These are phyloP conservation scores for Capsicum rhomboideum DNA, from an alignment of 257 asterid genomes.

Conservation along the genomic window DNA sequence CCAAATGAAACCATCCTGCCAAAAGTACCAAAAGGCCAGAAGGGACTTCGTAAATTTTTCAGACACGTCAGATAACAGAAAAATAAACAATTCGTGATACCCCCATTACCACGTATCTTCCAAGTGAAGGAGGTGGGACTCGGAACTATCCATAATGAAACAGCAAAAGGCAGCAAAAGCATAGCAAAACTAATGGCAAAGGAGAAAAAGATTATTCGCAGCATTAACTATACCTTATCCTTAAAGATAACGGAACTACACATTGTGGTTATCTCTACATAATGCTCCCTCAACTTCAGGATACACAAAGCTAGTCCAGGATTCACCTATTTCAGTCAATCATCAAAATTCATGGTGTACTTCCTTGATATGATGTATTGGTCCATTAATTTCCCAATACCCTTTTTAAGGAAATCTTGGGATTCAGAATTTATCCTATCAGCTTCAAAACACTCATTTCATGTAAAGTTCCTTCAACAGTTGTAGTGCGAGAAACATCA, in stretches of 20 bases:
- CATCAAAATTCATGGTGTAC: not conserved
- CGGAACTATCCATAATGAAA: not conserved
- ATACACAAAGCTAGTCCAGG: not conserved
- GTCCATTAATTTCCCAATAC: not conserved
- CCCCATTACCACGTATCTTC: not conserved
- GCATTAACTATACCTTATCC: not conserved
- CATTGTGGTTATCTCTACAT: not conserved
- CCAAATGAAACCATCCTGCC: constrained; percentile 96
- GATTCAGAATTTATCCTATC: not conserved
- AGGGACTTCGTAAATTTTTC: not conserved
- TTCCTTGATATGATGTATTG: not conserved
- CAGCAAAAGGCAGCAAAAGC: not conserved
- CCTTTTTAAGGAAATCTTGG: not conserved
- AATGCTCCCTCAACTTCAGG: not conserved
- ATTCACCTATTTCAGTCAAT: not conserved
- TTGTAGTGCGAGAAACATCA: not conserved
- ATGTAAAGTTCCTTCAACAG: not conserved
- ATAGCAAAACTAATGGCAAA: not conserved
- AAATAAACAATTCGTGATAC: not conserved
- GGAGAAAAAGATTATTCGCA: not conserved
- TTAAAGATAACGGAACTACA: not conserved
- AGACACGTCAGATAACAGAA: not conserved
- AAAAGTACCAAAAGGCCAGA: not conserved
- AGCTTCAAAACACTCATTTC: not conserved
- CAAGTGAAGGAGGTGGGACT: not conserved